Evolutionary conservation across 2,329 filamentous ascomycete genomes (phyloP), one percentile per base, ranked within the genome.

Genomic region (Pseudogymnoascus destructans): DNA sequence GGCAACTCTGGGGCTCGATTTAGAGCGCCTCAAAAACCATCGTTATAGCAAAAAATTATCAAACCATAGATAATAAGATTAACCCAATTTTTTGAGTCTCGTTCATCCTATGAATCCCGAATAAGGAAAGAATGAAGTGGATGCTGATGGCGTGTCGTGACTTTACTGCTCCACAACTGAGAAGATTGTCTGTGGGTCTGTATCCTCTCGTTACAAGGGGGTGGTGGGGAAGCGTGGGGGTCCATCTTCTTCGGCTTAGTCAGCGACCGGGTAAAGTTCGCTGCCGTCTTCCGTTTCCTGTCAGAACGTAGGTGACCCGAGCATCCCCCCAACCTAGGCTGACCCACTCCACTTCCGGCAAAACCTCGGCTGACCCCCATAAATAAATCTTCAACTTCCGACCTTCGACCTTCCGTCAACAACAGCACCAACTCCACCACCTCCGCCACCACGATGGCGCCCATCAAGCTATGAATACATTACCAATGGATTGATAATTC

Each of bases 121-220:
- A 52, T 52, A 52, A 52, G 46, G 46, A 52, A 52, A 52, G 9
- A 52, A 19, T 52, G 46, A 52, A 52, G 46, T 52, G 46, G 46
- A 52, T 52, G 23, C 46, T 52, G 46, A 19, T 52, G 46, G 46
- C 46, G 46, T 17, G 46, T 52, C 15, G 46, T 52, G 46, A 23
- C 46, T 30, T 52, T 52, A 52, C 25, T 19, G 46, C 46, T 30
- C 46, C 30, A 30, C 46, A 19, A 30, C 25, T 52, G 46, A 52
- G 46, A 52, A 52, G 46, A n/a, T 52, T 19, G 25, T 30, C 5
- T 4, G 46, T 52, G 46, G 46, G 46, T 52, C 46, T n/a, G 42
- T 52, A 27, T 52, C 25, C 42, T 49, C 21, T 25, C 42, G 23
- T n/a, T 25, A 15, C n/a, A n/a, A 17, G 46, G 46, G 46, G 46